These are phyloP conservation scores for Hypoxylon subgilvum DNA, from an alignment of 495 filamentous ascomycete species.

Conservation along the genomic window DNA sequence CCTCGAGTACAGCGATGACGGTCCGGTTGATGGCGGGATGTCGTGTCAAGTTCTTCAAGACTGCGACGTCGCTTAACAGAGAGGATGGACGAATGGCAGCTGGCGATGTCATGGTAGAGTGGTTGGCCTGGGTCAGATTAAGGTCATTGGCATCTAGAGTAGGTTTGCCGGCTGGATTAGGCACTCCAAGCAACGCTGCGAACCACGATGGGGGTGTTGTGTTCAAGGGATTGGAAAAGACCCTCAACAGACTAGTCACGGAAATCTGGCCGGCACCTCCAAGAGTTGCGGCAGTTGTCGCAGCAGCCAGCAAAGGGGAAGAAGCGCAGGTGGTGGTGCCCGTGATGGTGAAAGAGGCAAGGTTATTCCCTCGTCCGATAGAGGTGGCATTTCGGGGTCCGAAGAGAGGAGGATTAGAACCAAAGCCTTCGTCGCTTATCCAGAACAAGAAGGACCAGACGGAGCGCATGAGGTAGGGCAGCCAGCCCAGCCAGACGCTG, in stretches of 20 bases:
- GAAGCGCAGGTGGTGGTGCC: constrained; percentile 49
- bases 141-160: constrained; percentile 8
- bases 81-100: constrained; percentile 43
- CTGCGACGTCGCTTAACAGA: constrained; percentile 72
- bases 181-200: constrained; percentile 22
- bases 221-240: constrained; percentile 39
- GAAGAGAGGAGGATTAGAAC: constrained; percentile 43
- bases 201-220: constrained; percentile 40
- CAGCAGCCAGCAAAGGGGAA: constrained; percentile 51
- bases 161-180: constrained; percentile 20
- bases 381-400: constrained; percentile 28
- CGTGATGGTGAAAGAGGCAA: constrained; percentile 24
- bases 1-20: constrained; percentile 85
- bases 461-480: constrained; percentile 89
- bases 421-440: constrained; percentile 91
- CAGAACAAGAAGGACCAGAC: constrained; percentile 94
- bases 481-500: constrained; percentile 84
- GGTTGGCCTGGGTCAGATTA: constrained; percentile 27
- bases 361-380: neutral
- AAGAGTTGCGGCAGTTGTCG: constrained; percentile 44
- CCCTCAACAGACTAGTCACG: constrained; percentile 40
- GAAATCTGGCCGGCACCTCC: constrained; percentile 39
- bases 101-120: constrained; percentile 18
- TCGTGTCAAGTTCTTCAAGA: constrained; percentile 75
- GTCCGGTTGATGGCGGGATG: constrained; percentile 76